Evolutionary conservation across 495 filamentous ascomycete genomes (phyloP).

Genomic region (Podospora pseudocomata): DNA sequence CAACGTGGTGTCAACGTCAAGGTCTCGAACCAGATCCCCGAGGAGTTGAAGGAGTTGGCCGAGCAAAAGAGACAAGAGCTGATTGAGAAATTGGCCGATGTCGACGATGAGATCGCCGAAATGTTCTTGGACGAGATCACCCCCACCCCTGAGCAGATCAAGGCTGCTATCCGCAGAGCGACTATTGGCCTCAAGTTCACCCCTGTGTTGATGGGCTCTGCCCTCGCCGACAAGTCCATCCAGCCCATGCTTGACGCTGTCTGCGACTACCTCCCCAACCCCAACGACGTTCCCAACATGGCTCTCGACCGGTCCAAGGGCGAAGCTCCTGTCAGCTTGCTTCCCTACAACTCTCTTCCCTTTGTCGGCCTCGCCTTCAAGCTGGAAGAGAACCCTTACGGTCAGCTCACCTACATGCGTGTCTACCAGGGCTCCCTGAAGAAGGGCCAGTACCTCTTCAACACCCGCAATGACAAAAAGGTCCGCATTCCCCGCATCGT

Average conservation of each 20-base stretch:
- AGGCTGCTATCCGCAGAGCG: conserved; percentile 81
- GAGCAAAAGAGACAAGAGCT: conserved; percentile 77
- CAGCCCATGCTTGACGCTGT: conserved; percentile 98
- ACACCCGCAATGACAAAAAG: conserved; percentile 90
- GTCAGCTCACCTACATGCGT: conserved; percentile 96
- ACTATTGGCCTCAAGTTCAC: conserved; percentile 89
- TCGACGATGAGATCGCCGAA: conserved; percentile 97
- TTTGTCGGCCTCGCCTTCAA: conserved; percentile 98
- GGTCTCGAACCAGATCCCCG: conserved; percentile 75
- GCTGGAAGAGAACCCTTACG: conserved; percentile 97
- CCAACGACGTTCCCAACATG: conserved; percentile 81
- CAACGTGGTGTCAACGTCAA: conserved; percentile 65
- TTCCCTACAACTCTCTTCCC: conserved; percentile 87
- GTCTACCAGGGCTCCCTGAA: conserved; percentile 92
- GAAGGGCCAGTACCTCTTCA: conserved; percentile 88
- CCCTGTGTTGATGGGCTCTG: conserved; percentile 94
- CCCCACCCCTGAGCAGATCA: conserved; percentile 76
- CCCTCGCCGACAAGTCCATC: conserved; percentile 89
- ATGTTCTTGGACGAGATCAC: conserved; percentile 83
- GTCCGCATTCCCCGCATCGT: conserved; percentile 97
- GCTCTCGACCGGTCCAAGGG: conserved; percentile 78
- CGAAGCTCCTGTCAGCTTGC: conserved; percentile 77
- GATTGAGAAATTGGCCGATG: conserved; percentile 94
- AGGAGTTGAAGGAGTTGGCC: conserved; percentile 65
- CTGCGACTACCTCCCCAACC: conserved; percentile 94